Evolutionary conservation across 345 rosid species (phyloP).

Genomic region (Euphorbia lathyris): DNA sequence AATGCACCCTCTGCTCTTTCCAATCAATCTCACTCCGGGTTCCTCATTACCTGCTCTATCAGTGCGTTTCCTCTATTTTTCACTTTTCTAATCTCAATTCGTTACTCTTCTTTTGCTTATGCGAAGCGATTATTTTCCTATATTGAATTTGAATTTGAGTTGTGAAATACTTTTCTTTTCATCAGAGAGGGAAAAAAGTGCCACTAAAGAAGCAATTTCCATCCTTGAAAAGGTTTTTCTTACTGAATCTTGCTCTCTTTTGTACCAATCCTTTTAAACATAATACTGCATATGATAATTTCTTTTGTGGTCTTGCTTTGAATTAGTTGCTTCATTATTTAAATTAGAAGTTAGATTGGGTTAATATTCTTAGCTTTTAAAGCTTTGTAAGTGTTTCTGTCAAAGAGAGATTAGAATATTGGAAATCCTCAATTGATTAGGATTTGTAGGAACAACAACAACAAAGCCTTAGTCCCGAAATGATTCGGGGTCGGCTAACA

Average conservation of each 20-base stretch:
- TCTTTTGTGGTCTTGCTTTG: neutral
- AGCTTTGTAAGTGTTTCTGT: neutral
- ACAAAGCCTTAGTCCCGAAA: no score
- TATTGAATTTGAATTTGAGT: neutral
- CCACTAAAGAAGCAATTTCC: constrained; percentile 79
- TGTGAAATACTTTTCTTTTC: neutral
- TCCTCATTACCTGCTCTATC: constrained; percentile 80
- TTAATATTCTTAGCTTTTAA: neutral
- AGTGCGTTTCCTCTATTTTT: constrained; percentile 33
- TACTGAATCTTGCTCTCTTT: neutral
- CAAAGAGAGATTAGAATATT: neutral
- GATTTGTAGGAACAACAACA: neutral
- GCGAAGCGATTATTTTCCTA: neutral
- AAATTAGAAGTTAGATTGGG: neutral
- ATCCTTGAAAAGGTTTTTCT: constrained; percentile 70
- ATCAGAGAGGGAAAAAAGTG: constrained; percentile 92
- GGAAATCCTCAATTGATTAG: neutral
- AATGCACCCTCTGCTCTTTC: constrained; percentile 75
- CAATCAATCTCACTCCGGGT: constrained; percentile 70
- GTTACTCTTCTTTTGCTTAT: neutral
- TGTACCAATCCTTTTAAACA: no score
- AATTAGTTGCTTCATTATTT: neutral
- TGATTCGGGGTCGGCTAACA: no score
- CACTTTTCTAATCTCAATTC: neutral
- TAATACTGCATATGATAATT: no score